Conservation (phyloP, 1,284 basidiomycete genomes). For the Earliella scabrosa region DNA sequence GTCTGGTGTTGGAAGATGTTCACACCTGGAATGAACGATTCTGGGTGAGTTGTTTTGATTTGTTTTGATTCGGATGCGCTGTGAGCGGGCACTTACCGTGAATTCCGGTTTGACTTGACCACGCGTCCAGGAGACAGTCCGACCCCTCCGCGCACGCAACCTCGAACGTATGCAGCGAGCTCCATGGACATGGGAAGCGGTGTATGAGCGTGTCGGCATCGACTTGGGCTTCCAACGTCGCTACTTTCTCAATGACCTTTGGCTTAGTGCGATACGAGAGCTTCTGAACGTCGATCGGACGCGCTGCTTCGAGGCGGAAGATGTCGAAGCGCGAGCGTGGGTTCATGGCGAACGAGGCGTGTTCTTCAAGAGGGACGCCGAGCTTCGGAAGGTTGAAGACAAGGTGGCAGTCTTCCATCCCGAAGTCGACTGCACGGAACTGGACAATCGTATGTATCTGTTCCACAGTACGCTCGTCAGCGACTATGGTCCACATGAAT, state of each 20-base stretch:
- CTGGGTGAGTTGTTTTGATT: background rate
- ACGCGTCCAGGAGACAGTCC: conserved; percentile 6
- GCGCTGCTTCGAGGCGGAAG: conserved; percentile 17
- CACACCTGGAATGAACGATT: background rate
- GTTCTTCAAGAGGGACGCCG: conserved; percentile 10
- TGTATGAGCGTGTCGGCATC: conserved; percentile 12
- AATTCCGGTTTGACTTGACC: conserved; percentile 12
- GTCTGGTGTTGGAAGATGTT: background rate
- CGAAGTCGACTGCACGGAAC: conserved; percentile 32
- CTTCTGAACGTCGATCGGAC: conserved; percentile 19
- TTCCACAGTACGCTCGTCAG: too few relatives aligned
- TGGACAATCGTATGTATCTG: conserved; percentile 28
- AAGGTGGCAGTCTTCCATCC: conserved; percentile 32
- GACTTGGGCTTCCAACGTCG: conserved; percentile 2
- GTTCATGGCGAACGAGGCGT: conserved; percentile 11
- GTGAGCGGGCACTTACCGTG: background rate
- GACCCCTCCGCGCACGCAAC: conserved; percentile 1
- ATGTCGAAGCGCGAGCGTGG: conserved; percentile 17
- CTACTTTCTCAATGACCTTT: conserved; percentile 12
- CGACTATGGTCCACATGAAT: too few relatives aligned
- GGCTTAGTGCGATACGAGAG: conserved; percentile 25
- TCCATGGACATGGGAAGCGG: conserved; percentile 19
- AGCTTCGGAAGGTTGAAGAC: conserved; percentile 25
- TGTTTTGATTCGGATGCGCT: background rate
- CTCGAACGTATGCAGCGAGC: conserved; percentile 22